Percentiles rank a stretch among this genome's conserved stretches.
These are phyloP conservation scores for Colletotrichum theobromicola DNA, from an alignment of 2,329 filamentous ascomycete genomes.

Conservation along the genomic window DNA sequence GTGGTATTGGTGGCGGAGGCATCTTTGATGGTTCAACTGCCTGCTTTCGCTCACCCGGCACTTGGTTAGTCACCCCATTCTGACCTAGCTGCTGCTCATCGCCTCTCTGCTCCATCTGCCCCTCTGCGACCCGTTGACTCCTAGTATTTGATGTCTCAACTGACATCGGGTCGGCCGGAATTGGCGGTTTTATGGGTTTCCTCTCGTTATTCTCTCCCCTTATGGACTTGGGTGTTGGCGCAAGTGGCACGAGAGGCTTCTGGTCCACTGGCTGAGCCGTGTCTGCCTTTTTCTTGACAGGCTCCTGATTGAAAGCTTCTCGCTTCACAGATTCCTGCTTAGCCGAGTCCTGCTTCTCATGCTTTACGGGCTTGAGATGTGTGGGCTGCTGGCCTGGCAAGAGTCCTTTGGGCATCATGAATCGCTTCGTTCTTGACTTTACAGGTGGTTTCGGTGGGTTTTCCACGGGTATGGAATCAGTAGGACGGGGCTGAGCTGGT, in stretches of 20 bases:
- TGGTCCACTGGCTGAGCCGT: not conserved
- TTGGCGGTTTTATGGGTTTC: not conserved
- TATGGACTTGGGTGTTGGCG: not conserved
- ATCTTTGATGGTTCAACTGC: not conserved
- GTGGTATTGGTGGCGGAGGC: not conserved
- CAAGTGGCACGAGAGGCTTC: not conserved
- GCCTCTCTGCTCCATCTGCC: not conserved
- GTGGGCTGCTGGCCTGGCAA: not conserved
- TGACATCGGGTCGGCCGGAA: not conserved
- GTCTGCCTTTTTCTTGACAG: not conserved
- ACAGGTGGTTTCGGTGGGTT: not conserved
- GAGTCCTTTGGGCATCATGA: constrained; percentile 15
- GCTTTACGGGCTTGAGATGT: not conserved
- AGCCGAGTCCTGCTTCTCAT: not conserved
- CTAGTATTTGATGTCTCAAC: not conserved
- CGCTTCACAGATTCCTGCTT: not conserved
- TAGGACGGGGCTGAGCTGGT: not conserved
- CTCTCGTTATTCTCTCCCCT: not conserved
- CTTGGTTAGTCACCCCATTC: not conserved
- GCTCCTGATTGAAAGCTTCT: not conserved
- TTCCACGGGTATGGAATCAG: not conserved
- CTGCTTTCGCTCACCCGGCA: not conserved
- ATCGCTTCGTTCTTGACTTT: constrained; percentile 10
- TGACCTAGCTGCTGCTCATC: not conserved
- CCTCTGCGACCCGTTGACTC: not conserved